A percentile compares a stretch with the other conserved stretches of the same genome.
phyloP scores from a whole-genome alignment of 2,329 filamentous ascomycete genomes.

The Sclerotinia subarctica region DNA sequence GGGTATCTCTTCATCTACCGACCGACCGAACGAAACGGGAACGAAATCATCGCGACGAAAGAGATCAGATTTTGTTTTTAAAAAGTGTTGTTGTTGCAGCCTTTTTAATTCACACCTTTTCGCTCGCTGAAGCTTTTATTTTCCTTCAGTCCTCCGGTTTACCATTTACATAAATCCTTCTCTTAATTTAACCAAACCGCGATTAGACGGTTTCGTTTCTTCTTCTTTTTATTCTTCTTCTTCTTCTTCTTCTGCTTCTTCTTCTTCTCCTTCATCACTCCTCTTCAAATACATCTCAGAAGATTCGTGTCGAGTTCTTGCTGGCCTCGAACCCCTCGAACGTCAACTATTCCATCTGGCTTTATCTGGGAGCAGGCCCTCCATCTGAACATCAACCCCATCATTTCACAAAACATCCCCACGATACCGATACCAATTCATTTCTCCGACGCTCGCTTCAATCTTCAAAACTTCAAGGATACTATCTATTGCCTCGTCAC shows the following conservation, averaged over 20 bases:
- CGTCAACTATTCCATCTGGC: conserved; percentile 37
- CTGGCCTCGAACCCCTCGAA: conserved; percentile 40
- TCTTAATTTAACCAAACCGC: conserved; percentile 10
- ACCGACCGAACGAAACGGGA: conserved; percentile 1
- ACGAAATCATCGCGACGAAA: background rate
- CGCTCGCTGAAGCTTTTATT: background rate
- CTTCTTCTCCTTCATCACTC: background rate
- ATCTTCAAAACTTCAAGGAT: conserved; percentile 23
- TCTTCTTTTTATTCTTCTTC: background rate
- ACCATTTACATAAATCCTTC: background rate
- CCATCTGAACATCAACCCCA: conserved; percentile 24
- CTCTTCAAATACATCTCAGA: background rate
- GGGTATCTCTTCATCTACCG: background rate
- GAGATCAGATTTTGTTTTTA: background rate
- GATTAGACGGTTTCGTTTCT: background rate
- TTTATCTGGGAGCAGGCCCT: conserved; percentile 39
- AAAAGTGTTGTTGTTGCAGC: conserved; percentile 4
- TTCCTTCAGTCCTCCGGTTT: background rate
- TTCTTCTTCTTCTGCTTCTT: background rate
- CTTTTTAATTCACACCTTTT: background rate
- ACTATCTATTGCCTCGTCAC: conserved; percentile 36
- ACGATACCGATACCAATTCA: conserved; percentile 19
- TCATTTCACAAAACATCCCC: conserved; percentile 23
- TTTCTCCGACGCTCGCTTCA: conserved; percentile 34
- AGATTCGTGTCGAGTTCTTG: conserved; percentile 34